Base-by-base conservation (phyloP, 208 protist genomes). In the Trypanosoma cruzi region DNA sequence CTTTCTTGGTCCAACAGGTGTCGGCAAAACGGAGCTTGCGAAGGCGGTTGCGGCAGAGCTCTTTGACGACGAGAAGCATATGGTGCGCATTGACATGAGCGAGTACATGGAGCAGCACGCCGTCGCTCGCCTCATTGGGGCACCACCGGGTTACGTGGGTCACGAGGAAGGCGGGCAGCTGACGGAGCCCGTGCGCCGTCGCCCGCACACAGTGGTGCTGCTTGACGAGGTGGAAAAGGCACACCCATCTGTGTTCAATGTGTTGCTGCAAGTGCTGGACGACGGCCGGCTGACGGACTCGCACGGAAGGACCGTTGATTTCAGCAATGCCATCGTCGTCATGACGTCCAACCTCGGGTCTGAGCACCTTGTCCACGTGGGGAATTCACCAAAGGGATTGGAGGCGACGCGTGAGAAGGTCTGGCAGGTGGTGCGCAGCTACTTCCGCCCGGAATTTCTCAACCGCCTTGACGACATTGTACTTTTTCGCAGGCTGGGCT, bases 161-260 rank as follows among this genome's bases (percentile, higher is more conserved):
- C 97, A 97, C 61, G 98, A 99, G 7, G 81, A 98, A 67, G 97
- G 97, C 50, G 98, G 98, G 14, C 86, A 98, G 68, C 77, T 99
- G 40, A 99, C 98, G 0, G 97, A 99, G 75, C 91, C 96, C 1
- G 93, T 99, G 1, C 82, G 94, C 46, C 86, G 96, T 8, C 87
- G 95, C 70, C n/a, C n/a, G n/a, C n/a, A n/a, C n/a, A n/a, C n/a
- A n/a, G n/a, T n/a, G n/a, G n/a, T n/a, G n/a, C n/a, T 99, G 0
- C 96, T 99, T 55, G 98, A 99, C 74, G 98, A 99, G 63, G 76
- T 99, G 31, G 97, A 99, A 75, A 99, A 99, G 84, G 97, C 96
- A 2, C 97, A 99, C 73, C 77, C 66, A 22, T 73, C 78, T 49
- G 84, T 99, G 11, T 88, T 87, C 55, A 98, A 98, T 68, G 73